phyloP scores from a whole-genome alignment of 345 rosid species.

The Eucalyptus globulus region DNA sequence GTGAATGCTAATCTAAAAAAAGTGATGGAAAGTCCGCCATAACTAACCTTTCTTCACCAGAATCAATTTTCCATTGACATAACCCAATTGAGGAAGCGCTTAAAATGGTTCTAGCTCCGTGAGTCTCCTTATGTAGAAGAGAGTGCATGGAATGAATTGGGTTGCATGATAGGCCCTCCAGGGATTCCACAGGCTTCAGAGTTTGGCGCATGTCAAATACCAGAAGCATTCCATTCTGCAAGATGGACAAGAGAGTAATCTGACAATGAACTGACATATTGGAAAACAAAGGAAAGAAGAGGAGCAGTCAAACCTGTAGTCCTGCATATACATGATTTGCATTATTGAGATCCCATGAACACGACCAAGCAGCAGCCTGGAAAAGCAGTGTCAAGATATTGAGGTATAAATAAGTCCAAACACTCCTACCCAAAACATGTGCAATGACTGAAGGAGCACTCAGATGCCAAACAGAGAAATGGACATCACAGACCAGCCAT shows the following conservation, averaged over 20 bases:
- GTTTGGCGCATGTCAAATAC: conserved; percentile 84
- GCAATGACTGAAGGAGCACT: not conserved
- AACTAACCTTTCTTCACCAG: conserved; percentile 48
- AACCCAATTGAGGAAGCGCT: conserved; percentile 84
- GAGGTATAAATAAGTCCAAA: not conserved
- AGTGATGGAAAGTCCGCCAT: not conserved
- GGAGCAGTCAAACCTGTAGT: conserved; percentile 42
- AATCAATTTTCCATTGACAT: conserved; percentile 57
- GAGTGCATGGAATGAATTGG: conserved; percentile 68
- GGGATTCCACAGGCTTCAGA: conserved; percentile 32
- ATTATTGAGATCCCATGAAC: conserved; percentile 73
- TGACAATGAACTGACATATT: not conserved
- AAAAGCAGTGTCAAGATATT: not conserved
- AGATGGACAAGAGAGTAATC: not conserved
- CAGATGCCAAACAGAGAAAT: not conserved
- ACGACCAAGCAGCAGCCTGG: conserved; percentile 88
- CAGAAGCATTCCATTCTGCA: conserved; percentile 65
- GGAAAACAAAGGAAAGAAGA: not conserved
- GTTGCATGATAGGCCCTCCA: conserved; percentile 50
- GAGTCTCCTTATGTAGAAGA: conserved; percentile 18
- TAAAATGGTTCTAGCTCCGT: conserved; percentile 30
- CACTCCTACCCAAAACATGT: not conserved
- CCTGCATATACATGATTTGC: conserved; percentile 75
- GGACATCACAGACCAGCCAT: not conserved
- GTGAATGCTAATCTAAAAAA: not conserved